Evolutionary conservation across 2,329 filamentous ascomycete species (phyloP).

Genomic region (Stemphylium lycopersici): DNA sequence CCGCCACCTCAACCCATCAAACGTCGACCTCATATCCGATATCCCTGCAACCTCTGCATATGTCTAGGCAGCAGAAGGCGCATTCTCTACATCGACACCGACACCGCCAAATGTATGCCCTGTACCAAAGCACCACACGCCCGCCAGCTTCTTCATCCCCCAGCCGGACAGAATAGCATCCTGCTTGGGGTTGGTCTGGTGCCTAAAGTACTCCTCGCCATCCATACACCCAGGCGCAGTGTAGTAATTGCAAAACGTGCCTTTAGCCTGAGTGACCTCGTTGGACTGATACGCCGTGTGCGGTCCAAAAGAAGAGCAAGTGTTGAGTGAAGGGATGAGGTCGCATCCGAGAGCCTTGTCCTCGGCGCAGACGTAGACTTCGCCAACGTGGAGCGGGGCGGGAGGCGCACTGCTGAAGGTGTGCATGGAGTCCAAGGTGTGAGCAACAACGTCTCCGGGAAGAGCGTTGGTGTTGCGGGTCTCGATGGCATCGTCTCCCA

Average conservation of each 20-base stretch:
- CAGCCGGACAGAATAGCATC: neutral
- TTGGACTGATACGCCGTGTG: neutral
- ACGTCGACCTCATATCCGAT: no score
- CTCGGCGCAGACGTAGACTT: neutral
- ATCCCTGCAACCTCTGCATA: no score
- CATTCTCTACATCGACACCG: no score
- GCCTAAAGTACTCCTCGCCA: neutral
- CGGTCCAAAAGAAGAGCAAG: neutral
- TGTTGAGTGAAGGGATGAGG: neutral
- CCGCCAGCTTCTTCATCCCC: neutral
- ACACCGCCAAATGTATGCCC: neutral
- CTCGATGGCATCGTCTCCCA: neutral
- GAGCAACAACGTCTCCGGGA: neutral
- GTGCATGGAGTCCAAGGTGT: neutral
- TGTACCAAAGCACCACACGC: neutral
- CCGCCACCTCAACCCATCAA: no score
- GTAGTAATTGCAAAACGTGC: conserved; percentile 1
- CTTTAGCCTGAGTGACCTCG: neutral
- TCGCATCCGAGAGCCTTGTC: neutral
- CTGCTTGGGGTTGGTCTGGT: neutral
- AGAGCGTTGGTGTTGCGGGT: neutral
- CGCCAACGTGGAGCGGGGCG: neutral
- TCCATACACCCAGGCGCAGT: conserved; percentile 1
- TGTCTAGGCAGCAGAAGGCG: no score
- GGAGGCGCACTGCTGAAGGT: neutral